Evolutionary conservation across 2,329 filamentous ascomycete genomes (phyloP), one percentile per base, ranked within the genome.

Genomic region (Aspergillus carbonarius): DNA sequence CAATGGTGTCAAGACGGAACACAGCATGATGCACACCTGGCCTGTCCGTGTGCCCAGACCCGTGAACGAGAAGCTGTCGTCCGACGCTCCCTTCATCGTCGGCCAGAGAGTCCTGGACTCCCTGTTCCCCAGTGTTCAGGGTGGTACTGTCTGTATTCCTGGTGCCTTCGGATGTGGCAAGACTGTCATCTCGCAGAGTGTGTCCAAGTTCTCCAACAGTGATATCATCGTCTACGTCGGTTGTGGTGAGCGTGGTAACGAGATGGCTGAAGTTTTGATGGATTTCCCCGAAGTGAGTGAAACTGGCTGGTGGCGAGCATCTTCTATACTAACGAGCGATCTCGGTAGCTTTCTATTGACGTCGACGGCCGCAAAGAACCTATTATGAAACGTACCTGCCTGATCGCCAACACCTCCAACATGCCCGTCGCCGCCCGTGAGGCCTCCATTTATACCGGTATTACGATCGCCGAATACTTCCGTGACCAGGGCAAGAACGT

Each of bases 181-280:
- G 88, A 99, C 95, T 71, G 95, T 99, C 81, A 99, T 99, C 79
- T 93, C 89, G 72, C 95, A 99, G 81, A 96, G 92, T 61, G 90
- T 99, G 64, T 99, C 95, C 78, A 99, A 99, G 81, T 99, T 99
- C 83, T 99, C 95, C 73, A 99, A 99, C 87, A 95, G 90, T 77
- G 95, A 99, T 76, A 91, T 98, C 72, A 99, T 99, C 68, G 91
- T 99, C 69, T 99, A 99, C 75, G 95, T 99, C 60, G 95, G 95
- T 60, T 89, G 84, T 67, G 91, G 93, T 69, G 95, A 99, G 81
- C 90, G 95, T 70, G 95, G 95, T 68, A 99, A 99, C 75, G 95
- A 99, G 80, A 99, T 99, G 95, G 95, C 95, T 64, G 95, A 99
- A 85, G 95, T 99, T 68, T 85, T 99, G 85, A 98, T 97, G 90